These are phyloP conservation scores for Citrus trifoliata DNA, from an alignment of 345 rosid species.

Conservation along the genomic window DNA sequence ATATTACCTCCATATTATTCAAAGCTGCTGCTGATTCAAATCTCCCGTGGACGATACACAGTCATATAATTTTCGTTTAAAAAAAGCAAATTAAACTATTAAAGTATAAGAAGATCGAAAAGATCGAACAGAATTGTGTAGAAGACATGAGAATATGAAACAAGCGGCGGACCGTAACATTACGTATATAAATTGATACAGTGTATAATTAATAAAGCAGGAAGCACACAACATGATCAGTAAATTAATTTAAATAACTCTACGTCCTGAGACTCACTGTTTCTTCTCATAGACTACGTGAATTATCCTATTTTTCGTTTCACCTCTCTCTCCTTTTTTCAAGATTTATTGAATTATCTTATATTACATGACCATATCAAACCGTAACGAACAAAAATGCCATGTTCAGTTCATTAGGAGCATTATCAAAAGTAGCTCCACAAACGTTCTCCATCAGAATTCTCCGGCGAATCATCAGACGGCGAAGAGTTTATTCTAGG, in stretches of 20 bases:
- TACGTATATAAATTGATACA: too few relatives aligned
- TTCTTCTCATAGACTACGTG: too few relatives aligned
- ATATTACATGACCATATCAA: not conserved
- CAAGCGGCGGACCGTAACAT: too few relatives aligned
- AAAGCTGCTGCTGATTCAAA: not conserved
- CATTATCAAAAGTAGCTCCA: slow-evolving; percentile 52
- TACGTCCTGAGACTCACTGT: too few relatives aligned
- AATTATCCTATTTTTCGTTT: not conserved
- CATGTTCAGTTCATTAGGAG: not conserved
- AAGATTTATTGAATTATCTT: not conserved
- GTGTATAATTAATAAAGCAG: too few relatives aligned
- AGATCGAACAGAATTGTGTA: too few relatives aligned
- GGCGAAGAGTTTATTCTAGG: slow-evolving; percentile 59
- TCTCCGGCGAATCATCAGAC: slow-evolving; percentile 60
- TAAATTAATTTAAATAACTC: too few relatives aligned
- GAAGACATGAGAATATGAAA: too few relatives aligned
- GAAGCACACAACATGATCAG: too few relatives aligned
- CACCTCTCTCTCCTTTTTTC: not conserved
- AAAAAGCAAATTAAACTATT: not conserved
- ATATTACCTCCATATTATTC: too few relatives aligned
- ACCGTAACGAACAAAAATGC: not conserved
- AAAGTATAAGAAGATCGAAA: not conserved
- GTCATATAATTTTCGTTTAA: not conserved
- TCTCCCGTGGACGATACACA: not conserved
- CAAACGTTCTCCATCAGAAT: slow-evolving; percentile 52